Conservation (phyloP, 1,284 basidiomycete genomes). For the Heterobasidion annosum region DNA sequence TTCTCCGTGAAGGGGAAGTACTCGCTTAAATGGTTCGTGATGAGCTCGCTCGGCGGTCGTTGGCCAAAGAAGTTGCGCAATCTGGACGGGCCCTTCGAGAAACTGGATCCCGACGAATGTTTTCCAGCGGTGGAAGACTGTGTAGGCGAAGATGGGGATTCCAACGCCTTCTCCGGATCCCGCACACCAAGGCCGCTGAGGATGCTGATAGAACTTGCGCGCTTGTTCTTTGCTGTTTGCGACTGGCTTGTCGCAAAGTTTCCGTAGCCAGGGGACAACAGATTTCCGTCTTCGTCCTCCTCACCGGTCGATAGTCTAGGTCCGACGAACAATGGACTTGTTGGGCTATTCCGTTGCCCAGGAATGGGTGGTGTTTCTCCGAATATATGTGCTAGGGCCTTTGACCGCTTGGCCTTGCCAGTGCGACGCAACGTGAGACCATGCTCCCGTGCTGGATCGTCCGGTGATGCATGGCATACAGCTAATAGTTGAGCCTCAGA, state of each 20-base stretch:
- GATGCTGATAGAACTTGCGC: slow-evolving; percentile 90
- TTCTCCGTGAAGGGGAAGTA: slow-evolving; percentile 95
- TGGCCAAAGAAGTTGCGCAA: slow-evolving; percentile 98
- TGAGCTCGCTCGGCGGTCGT: slow-evolving; percentile 93
- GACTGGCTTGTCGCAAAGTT: slow-evolving; percentile 4
- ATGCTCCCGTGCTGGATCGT: slow-evolving; percentile 75
- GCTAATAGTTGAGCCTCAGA: slow-evolving; percentile 78
- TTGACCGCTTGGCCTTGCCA: slow-evolving; percentile 28
- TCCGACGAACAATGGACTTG: slow-evolving; percentile 20
- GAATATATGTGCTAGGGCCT: slow-evolving; percentile 48
- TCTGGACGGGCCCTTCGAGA: slow-evolving; percentile 48
- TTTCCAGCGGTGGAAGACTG: slow-evolving; percentile 23
- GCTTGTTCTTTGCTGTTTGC: slow-evolving; percentile 60
- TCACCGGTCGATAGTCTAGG: slow-evolving; percentile 15
- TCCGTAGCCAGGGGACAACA: slow-evolving; percentile 19
- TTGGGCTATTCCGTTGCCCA: slow-evolving; percentile 20
- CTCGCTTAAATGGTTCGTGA: slow-evolving; percentile 91
- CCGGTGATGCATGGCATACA: slow-evolving; percentile 79
- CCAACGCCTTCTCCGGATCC: slow-evolving; percentile 56
- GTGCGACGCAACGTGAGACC: slow-evolving; percentile 68
- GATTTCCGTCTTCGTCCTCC: slow-evolving; percentile 30
- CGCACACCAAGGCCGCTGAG: slow-evolving; percentile 86
- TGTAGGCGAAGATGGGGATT: slow-evolving; percentile 24
- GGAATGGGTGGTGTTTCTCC: slow-evolving; percentile 38
- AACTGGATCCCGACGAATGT: slow-evolving; percentile 14